Conservation (phyloP, 1,284 basidiomycete genomes). For the Rhodotorula sp. region DNA sequence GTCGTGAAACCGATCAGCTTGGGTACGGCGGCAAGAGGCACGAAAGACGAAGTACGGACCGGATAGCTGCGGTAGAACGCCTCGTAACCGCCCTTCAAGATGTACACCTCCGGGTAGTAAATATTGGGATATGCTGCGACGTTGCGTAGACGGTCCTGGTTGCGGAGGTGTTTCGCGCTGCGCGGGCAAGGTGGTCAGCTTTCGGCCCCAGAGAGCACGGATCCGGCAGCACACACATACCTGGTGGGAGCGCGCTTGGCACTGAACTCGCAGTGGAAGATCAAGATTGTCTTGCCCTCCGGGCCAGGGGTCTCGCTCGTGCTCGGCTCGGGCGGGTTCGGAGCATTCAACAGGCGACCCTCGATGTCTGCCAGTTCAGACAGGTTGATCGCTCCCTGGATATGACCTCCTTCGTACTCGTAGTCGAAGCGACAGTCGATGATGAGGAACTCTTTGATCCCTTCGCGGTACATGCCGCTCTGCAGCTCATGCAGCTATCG, state of each 20-base stretch:
- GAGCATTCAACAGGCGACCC: constrained; percentile 63
- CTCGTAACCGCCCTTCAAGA: constrained; percentile 93
- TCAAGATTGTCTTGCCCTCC: constrained; percentile 69
- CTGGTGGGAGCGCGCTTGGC: constrained; percentile 92
- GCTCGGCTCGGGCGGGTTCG: constrained; percentile 67
- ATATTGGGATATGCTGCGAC: constrained; percentile 85
- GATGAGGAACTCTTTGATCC: constrained; percentile 69
- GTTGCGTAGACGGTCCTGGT: constrained; percentile 83
- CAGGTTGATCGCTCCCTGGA: constrained; percentile 87
- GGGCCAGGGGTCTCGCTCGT: constrained; percentile 67
- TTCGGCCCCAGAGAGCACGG: not conserved
- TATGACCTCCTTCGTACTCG: constrained; percentile 91
- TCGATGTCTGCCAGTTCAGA: constrained; percentile 79
- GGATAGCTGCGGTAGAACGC: constrained; percentile 72
- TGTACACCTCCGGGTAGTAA: constrained; percentile 94
- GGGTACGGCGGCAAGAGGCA: not conserved
- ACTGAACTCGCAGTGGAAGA: constrained; percentile 99
- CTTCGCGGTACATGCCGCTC: constrained; percentile 63
- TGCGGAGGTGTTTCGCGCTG: constrained; percentile 87
- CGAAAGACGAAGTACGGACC: constrained; percentile 37
- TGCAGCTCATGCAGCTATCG: constrained; percentile 69
- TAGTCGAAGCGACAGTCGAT: constrained; percentile 98
- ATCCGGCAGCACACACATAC: constrained; percentile 57
- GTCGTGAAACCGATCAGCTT: too few relatives aligned
- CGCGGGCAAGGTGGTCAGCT: not conserved